Evolutionary conservation across 2,329 filamentous ascomycete genomes (phyloP), one percentile per base, ranked within the genome.

Genomic region (Monilinia polystroma): DNA sequence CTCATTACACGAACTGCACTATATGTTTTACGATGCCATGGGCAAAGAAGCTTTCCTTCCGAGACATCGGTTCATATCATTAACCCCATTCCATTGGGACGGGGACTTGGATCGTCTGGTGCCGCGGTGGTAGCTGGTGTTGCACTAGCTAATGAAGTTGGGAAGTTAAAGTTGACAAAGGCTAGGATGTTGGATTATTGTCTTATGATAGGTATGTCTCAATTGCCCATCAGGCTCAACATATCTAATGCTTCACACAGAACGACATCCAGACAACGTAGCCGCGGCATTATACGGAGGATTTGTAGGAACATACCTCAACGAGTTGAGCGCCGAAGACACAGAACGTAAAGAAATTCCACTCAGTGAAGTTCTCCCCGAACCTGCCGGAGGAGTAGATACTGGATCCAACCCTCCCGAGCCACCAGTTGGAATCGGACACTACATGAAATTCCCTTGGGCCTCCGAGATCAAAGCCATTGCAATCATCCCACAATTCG

Each of bases 391-490:
- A 69, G 95, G 95, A 64, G 83, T 93, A 59, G 93, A 98, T 78
- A 98, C 94, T 0, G 94, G 95, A 52, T 84, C 90, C 73, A 88
- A 83, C 72, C 95, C 95, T 26, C 94, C 95, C 6, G 86, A 92
- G 76, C 95, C 95, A n/a, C 95, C 95, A 2, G 78, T 89, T 72
- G 91, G 93, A 74, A 98, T 99, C 73, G 95, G 94, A 59, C 93
- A 97, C 78, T 96, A 96, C 81, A 93, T 96, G 80, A 94, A 93
- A 79, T 98, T 97, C 79, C 87, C 88, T 53, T 98, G 94, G 94
- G 90, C 92, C 67, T 87, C 89, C 70, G 92, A 96, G 78, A 97
- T 99, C 83, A 98, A 97, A 82, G 94, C 93, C 69, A 90, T 99
- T 71, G 93, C 93, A 72, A 94, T 99, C 74, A 97, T 99, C 69